These are phyloP conservation scores for Aspergillus tanneri DNA, from an alignment of 2,329 filamentous ascomycete genomes.

Conservation along the genomic window DNA sequence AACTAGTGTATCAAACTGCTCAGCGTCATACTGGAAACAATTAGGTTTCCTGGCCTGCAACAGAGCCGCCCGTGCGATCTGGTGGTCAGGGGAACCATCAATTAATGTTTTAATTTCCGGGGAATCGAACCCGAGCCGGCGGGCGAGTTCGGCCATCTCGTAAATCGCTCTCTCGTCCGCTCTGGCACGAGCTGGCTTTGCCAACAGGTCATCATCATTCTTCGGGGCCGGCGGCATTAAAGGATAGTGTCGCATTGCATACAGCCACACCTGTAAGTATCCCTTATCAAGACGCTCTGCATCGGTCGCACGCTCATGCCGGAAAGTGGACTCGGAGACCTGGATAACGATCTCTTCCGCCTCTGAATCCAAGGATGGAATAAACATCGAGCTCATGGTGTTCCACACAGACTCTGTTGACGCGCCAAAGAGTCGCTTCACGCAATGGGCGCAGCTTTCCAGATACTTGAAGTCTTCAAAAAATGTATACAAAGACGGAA, in stretches of 20 bases:
- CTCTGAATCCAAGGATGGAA: conserved; percentile 3
- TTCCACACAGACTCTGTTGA: too few relatives aligned
- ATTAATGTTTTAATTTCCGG: not conserved
- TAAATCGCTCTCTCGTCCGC: conserved; percentile 6
- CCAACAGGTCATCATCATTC: conserved; percentile 2
- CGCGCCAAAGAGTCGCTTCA: conserved; percentile 31
- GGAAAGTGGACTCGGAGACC: conserved; percentile 25
- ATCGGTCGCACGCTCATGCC: conserved; percentile 12
- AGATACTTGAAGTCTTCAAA: conserved; percentile 41
- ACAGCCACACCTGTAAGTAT: conserved; percentile 33
- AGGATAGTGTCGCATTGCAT: conserved; percentile 32
- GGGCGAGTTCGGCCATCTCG: conserved; percentile 6
- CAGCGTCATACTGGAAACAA: not conserved
- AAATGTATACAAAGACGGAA: conserved; percentile 40
- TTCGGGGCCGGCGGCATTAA: conserved; percentile 10
- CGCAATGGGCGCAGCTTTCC: conserved; percentile 24
- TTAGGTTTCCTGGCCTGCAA: conserved; percentile 7
- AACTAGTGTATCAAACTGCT: conserved; percentile 4
- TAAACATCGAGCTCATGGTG: not conserved
- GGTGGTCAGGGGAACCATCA: conserved; percentile 3
- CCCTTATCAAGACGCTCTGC: conserved; percentile 15
- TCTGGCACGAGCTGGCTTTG: conserved; percentile 2
- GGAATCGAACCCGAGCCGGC: conserved; percentile 5
- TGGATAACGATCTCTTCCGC: conserved; percentile 21
- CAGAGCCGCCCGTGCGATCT: conserved; percentile 9